Conservation (phyloP, 768 basidiomycete genomes). For the Kwoniella dejecticola region DNA sequence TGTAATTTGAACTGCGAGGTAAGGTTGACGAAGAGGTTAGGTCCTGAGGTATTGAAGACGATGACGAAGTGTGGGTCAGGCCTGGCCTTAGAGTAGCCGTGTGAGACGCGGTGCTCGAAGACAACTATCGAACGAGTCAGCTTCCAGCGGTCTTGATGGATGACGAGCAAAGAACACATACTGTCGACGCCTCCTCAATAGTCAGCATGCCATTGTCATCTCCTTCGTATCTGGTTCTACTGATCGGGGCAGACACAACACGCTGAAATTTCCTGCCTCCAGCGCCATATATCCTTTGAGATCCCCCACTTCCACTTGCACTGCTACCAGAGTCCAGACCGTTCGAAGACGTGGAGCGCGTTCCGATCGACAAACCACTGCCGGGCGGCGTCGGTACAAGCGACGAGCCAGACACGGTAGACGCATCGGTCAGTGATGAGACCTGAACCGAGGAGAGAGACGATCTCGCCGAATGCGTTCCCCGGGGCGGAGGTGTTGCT, state of each 20-base stretch:
- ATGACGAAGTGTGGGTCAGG: conserved; percentile 35
- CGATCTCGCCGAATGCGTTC: conserved; percentile 25
- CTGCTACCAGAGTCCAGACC: conserved; percentile 9
- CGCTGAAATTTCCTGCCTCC: conserved; percentile 35
- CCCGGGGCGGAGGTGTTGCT: conserved; percentile 16
- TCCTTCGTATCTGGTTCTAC: conserved; percentile 5
- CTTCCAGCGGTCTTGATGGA: neutral
- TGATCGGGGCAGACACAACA: conserved; percentile 44
- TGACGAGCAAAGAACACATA: conserved; percentile 1
- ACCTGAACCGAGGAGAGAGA: conserved; percentile 36
- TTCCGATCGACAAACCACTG: neutral
- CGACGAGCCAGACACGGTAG: conserved; percentile 34
- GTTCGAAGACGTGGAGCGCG: conserved; percentile 10
- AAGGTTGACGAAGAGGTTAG: neutral
- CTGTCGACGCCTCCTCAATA: conserved; percentile 15
- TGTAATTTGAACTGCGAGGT: conserved; percentile 14
- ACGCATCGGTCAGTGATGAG: conserved; percentile 38
- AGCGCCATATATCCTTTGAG: conserved; percentile 17
- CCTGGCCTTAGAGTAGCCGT: conserved; percentile 33
- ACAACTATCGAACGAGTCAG: conserved; percentile 16
- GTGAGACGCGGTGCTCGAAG: conserved; percentile 30
- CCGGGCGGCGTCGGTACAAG: conserved; percentile 39
- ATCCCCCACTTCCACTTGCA: conserved; percentile 12
- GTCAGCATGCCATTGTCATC: conserved; percentile 11
- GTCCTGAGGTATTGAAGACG: conserved; percentile 24